Evolutionary conservation across 2,329 filamentous ascomycete genomes (phyloP).

Genomic region (Colletotrichum sidae): DNA sequence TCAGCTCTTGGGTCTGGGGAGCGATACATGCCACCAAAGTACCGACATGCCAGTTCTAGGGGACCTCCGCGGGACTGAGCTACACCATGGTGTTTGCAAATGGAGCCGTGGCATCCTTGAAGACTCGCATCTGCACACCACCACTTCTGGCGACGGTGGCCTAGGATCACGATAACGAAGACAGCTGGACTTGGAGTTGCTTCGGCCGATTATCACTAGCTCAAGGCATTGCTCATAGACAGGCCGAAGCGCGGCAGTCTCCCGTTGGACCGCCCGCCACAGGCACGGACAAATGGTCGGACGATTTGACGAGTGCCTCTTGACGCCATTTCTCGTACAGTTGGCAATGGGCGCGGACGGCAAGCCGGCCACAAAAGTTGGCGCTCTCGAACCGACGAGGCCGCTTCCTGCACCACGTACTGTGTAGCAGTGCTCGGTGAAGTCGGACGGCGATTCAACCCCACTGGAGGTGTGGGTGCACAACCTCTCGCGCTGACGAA

Average conservation of each 20-base stretch:
- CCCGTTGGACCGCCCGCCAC: conserved; percentile 24
- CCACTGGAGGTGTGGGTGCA: conserved; percentile 4
- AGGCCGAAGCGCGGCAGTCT: conserved; percentile 28
- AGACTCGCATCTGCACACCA: conserved; percentile 17
- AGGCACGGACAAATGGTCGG: conserved; percentile 26
- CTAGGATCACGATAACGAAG: conserved; percentile 22
- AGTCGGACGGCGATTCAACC: neutral
- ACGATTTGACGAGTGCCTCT: conserved; percentile 20
- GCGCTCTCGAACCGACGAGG: neutral
- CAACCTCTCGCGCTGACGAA: conserved; percentile 3
- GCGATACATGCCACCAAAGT: conserved; percentile 25
- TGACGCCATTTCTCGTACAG: conserved; percentile 13
- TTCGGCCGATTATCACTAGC: conserved; percentile 18
- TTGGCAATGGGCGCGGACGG: conserved; percentile 12
- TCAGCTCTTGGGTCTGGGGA: conserved; percentile 2
- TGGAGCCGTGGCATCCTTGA: conserved; percentile 1
- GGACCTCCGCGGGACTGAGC: conserved; percentile 1
- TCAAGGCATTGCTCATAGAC: conserved; percentile 6
- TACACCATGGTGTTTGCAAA: neutral
- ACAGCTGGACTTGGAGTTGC: neutral
- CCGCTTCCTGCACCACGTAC: neutral
- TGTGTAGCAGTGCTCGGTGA: no score
- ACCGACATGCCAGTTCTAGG: conserved; percentile 1
- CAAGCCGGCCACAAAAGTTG: neutral
- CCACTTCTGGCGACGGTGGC: conserved; percentile 9